Evolutionary conservation across 108 stramenopile genomes (phyloP).

Genomic region (Aurantiochytrium sp.): DNA sequence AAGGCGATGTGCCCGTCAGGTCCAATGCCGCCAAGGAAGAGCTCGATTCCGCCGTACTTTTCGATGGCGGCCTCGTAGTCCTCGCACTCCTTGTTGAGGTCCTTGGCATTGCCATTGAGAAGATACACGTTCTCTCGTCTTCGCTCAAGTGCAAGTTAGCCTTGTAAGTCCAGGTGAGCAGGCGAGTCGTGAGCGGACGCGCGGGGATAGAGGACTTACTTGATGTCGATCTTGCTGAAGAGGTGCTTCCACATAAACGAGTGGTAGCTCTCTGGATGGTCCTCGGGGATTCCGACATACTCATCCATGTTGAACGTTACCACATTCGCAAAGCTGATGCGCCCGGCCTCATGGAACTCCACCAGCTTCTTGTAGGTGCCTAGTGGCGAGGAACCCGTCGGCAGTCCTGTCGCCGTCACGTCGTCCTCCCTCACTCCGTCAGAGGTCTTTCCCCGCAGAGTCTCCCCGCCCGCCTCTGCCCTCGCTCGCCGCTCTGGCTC

Average conservation of each 20-base stretch:
- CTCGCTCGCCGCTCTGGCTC: too few relatives aligned
- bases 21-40: conserved; percentile 53
- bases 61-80: conserved; percentile 33
- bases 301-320: conserved; percentile 45
- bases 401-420: conserved; percentile 32
- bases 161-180: too few relatives aligned
- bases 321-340: conserved; percentile 20
- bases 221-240: conserved; percentile 39
- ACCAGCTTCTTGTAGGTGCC: conserved; percentile 35
- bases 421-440: too few relatives aligned
- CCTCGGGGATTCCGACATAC: conserved; percentile 32
- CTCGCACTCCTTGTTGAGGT: conserved; percentile 27
- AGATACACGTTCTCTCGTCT: conserved; percentile 34
- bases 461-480: too few relatives aligned
- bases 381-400: conserved; percentile 38
- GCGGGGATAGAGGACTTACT: too few relatives aligned
- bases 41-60: conserved; percentile 44
- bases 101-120: conserved; percentile 36
- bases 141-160: too few relatives aligned
- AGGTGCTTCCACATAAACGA: conserved; percentile 39
- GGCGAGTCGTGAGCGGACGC: too few relatives aligned
- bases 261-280: conserved; percentile 38
- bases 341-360: neutral
- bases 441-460: too few relatives aligned
- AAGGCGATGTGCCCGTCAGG: conserved; percentile 59